phyloP scores from a whole-genome alignment of 2,329 filamentous ascomycete genomes.

The Paecilomyces formosus region DNA sequence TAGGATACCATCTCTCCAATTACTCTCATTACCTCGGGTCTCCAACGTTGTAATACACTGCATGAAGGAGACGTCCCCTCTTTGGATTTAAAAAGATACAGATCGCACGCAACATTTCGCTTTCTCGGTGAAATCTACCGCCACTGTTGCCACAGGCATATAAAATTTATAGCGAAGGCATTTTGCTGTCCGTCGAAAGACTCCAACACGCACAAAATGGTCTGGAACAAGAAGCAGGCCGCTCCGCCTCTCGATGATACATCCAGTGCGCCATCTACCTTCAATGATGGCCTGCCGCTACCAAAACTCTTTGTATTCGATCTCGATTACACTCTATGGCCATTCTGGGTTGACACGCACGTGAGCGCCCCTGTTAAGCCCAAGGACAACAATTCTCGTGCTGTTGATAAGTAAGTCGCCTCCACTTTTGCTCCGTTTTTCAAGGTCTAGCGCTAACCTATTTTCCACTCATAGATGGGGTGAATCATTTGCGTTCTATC shows the following conservation, averaged over 20 bases:
- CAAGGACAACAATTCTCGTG: slow-evolving; percentile 44
- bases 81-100: not conserved
- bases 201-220: slow-evolving; percentile 15
- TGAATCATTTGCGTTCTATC: slow-evolving; percentile 64
- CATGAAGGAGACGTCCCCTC: not conserved
- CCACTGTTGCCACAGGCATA: not conserved
- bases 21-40: not conserved
- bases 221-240: slow-evolving; percentile 27
- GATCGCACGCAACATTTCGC: not conserved
- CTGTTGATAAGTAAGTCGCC: slow-evolving; percentile 31
- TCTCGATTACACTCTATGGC: slow-evolving; percentile 97
- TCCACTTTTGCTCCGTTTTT: not conserved
- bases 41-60: not conserved
- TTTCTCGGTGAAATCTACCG: not conserved
- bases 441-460: slow-evolving; percentile 3
- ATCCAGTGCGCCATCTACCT: slow-evolving; percentile 44
- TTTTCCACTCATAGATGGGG: slow-evolving; percentile 38
- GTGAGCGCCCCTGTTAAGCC: slow-evolving; percentile 66
- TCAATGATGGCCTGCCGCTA: slow-evolving; percentile 62
- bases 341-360: slow-evolving; percentile 96
- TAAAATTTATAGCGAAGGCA: not conserved
- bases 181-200: not conserved
- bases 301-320: slow-evolving; percentile 87
- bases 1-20: not conserved
- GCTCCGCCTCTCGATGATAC: slow-evolving; percentile 26